phyloP scores from a whole-genome alignment of 306 rosid genomes.

The Cicer judaicum region DNA sequence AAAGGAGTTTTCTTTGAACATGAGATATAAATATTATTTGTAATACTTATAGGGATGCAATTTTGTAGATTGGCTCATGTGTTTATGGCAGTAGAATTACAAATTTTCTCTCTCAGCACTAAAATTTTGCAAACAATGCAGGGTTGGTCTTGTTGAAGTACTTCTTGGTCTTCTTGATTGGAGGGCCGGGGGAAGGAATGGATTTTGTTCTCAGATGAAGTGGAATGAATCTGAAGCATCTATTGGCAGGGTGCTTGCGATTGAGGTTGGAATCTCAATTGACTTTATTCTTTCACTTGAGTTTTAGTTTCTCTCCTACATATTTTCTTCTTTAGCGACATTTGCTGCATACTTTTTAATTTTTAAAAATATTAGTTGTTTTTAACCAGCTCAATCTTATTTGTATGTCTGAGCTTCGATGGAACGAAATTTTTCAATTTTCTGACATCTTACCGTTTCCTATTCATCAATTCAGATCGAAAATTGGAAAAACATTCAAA shows the following conservation, averaged over 20 bases:
- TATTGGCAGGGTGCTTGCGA: constrained; percentile 95
- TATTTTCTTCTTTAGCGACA: constrained; percentile 28
- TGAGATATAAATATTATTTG: constrained; percentile 3
- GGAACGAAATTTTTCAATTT: constrained; percentile 15
- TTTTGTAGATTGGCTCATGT: constrained; percentile 8
- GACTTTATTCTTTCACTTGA: constrained; percentile 32
- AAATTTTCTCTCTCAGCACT: constrained; percentile 34
- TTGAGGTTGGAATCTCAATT: constrained; percentile 74
- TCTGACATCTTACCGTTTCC: constrained; percentile 27
- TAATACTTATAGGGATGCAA: not conserved
- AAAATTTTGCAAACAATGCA: constrained; percentile 53
- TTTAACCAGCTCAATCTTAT: constrained; percentile 10
- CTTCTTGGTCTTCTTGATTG: constrained; percentile 99
- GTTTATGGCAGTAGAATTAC: constrained; percentile 8
- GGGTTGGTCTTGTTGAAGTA: constrained; percentile 97
- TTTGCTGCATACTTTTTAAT: constrained; percentile 5
- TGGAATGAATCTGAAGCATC: constrained; percentile 99
- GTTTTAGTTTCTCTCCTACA: constrained; percentile 5
- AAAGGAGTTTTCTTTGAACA: constrained; percentile 20
- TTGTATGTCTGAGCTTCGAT: constrained; percentile 12
- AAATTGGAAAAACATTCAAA: not conserved
- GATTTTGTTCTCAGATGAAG: constrained; percentile 95
- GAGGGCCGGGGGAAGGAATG: constrained; percentile 98
- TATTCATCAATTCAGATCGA: constrained; percentile 3
- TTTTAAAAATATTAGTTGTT: not conserved